Base-by-base conservation (phyloP, 2,329 filamentous ascomycete species). In the Fusarium temperatum region DNA sequence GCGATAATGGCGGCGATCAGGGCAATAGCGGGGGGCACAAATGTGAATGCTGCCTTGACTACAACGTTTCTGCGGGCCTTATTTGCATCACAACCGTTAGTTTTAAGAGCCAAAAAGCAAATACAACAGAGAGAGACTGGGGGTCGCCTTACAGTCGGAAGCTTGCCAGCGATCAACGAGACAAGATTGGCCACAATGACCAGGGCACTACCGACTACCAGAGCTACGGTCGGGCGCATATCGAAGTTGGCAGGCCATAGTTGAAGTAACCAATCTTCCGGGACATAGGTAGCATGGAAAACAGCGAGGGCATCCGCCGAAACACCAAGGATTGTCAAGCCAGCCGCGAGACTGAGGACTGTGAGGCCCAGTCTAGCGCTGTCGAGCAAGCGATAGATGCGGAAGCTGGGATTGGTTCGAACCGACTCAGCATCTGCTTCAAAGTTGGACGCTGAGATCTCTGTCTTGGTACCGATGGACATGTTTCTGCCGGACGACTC, bases 161-260 rank as follows among this genome's bases (percentile, higher is more conserved):
- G 81, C 73, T 87, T 88, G 81, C 85, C 85, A 62, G 82, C 84
- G 22, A 85, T 71, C 57, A 91, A 79, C 11, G 87, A 87, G 15
- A 86, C 74, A 6, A 83, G 75, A 75, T 87, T 90, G 68, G 84
- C 79, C 13, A 88, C 61, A 12, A 87, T 78, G 14, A 90, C 84
- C 51, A 91, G 80, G 39, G 82, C 80, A 57, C 88, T 85, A 42
- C 87, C 87, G 32, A 83, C 84, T 24, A 91, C 84, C 32, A 91
- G 82, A 14, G 89, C 87, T 36, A 88, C 81, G 7, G 87, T 89
- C 6, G 89, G 89, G 54, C 87, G 84, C 39, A 89, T 78, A 77
- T 91, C 86, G 76, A 91, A 89, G 36, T 86, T 80, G 20, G 83
- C 80, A 1, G 90, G 90, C 90, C 90, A 92, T 55, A 91, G 77